These are phyloP conservation scores for Bipolaris victoriae DNA, from an alignment of 2,329 filamentous ascomycete genomes.

Conservation along the genomic window DNA sequence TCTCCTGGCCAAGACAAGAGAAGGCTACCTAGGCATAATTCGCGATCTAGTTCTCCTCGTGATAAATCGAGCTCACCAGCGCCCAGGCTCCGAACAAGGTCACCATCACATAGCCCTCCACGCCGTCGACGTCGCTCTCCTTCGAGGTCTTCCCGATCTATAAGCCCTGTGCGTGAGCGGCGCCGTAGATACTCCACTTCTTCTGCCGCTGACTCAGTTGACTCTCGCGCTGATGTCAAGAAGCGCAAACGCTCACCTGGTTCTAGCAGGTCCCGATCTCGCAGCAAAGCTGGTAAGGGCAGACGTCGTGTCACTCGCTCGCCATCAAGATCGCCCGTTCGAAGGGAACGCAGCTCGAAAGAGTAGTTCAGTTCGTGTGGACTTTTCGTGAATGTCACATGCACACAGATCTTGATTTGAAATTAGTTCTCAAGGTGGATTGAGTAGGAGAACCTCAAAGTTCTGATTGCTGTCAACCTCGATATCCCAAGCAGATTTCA, in stretches of 20 bases:
- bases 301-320: slow-evolving; percentile 30
- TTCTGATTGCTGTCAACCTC: not conserved
- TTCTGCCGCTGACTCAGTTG: slow-evolving; percentile 51
- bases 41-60: slow-evolving; percentile 57
- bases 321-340: slow-evolving; percentile 25
- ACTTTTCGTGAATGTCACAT: not conserved
- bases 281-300: slow-evolving; percentile 24
- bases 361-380: slow-evolving; percentile 14
- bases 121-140: slow-evolving; percentile 48
- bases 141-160: slow-evolving; percentile 46
- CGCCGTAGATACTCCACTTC: slow-evolving; percentile 53
- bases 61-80: slow-evolving; percentile 62
- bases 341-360: slow-evolving; percentile 13
- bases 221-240: slow-evolving; percentile 58
- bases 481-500: not conserved
- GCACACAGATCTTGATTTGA: not conserved
- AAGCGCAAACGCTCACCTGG: slow-evolving; percentile 52
- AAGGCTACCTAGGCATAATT: slow-evolving; percentile 48
- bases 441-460: not conserved
- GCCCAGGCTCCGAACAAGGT: slow-evolving; percentile 51
- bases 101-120: slow-evolving; percentile 38
- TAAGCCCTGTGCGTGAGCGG: slow-evolving; percentile 49
- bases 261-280: slow-evolving; percentile 47
- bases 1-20: slow-evolving; percentile 42
- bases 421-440: not conserved